Evolutionary conservation across 2,329 filamentous ascomycete genomes (phyloP).

Genomic region (Pyricularia sp.): DNA sequence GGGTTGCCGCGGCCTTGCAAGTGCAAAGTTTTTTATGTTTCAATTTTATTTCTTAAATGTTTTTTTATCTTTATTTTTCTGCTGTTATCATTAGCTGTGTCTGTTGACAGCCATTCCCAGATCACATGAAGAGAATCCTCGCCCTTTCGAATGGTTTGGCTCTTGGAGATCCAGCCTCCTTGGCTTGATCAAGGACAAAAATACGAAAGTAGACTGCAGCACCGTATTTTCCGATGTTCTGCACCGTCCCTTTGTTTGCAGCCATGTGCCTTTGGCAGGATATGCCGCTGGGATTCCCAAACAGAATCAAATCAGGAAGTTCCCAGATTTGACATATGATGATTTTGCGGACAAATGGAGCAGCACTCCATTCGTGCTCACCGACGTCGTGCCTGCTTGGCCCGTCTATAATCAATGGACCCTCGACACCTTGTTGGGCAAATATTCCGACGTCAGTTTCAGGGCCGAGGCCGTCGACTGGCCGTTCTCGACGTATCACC

Average conservation of each 20-base stretch:
- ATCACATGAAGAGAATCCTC: conserved; percentile 17
- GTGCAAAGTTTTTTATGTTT: neutral
- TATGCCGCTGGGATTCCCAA: conserved; percentile 60
- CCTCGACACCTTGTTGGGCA: conserved; percentile 48
- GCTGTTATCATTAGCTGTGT: neutral
- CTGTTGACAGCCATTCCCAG: conserved; percentile 10
- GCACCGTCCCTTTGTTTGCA: conserved; percentile 82
- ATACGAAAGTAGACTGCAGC: conserved; percentile 54
- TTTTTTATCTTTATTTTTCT: too few species aligned
- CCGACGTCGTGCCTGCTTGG: conserved; percentile 69
- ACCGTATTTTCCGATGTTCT: conserved; percentile 82
- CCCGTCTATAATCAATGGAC: conserved; percentile 65
- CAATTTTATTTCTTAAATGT: too few species aligned
- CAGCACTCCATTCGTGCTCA: conserved; percentile 74
- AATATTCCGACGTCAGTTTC: conserved; percentile 57
- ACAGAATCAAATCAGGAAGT: conserved; percentile 57
- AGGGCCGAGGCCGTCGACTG: conserved; percentile 90
- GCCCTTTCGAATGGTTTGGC: conserved; percentile 55
- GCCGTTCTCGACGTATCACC: conserved; percentile 65
- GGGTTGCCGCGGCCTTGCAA: neutral
- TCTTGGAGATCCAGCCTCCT: conserved; percentile 77
- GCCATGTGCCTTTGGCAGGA: conserved; percentile 53
- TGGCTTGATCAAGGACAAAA: conserved; percentile 34
- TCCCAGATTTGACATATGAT: conserved; percentile 53
- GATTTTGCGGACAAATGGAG: conserved; percentile 70